Percentiles rank a stretch among this genome's conserved stretches.
Conservation (phyloP, 352 stramenopile genomes). For the Globisporangium paroecandrum region DNA sequence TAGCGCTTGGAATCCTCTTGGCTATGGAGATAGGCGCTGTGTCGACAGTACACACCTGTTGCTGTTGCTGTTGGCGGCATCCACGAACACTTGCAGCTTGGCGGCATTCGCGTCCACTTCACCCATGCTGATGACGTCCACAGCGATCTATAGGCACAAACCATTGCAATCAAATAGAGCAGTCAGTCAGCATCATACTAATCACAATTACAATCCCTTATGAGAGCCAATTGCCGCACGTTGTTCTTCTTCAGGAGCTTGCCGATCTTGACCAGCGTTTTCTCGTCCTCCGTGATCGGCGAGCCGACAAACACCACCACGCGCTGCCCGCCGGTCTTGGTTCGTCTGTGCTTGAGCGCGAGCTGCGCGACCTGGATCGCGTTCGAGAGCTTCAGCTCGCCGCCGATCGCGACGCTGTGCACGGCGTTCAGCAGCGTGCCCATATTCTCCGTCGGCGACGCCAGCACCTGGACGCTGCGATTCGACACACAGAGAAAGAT, state of each 20-base stretch:
- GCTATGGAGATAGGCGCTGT: neutral
- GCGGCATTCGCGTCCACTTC: slow-evolving; percentile 90
- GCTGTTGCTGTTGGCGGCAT: slow-evolving; percentile 92
- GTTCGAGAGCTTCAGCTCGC: slow-evolving; percentile 92
- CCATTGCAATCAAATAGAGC: neutral
- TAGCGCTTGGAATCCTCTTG: neutral
- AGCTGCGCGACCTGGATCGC: slow-evolving; percentile 96
- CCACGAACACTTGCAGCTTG: slow-evolving; percentile 90
- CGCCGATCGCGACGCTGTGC: slow-evolving; percentile 89
- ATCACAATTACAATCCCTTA: neutral
- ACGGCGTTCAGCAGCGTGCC: slow-evolving; percentile 95
- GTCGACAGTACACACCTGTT: slow-evolving; percentile 42
- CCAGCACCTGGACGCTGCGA: slow-evolving; percentile 89
- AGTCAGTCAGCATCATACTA: neutral
- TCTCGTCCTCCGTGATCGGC: slow-evolving; percentile 89
- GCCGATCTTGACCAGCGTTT: slow-evolving; percentile 92
- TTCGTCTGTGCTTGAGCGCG: slow-evolving; percentile 97
- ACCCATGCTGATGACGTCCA: slow-evolving; percentile 98
- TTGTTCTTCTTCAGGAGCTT: slow-evolving; percentile 99
- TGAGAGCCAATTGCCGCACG: slow-evolving; percentile 28
- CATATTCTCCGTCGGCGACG: slow-evolving; percentile 97
- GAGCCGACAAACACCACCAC: slow-evolving; percentile 98
- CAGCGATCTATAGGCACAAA: slow-evolving; percentile 77
- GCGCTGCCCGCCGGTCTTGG: slow-evolving; percentile 94
- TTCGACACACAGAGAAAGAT: slow-evolving; percentile 5